Evolutionary conservation across 2,329 filamentous ascomycete genomes (phyloP).

Genomic region (Pseudomassariella vexata): DNA sequence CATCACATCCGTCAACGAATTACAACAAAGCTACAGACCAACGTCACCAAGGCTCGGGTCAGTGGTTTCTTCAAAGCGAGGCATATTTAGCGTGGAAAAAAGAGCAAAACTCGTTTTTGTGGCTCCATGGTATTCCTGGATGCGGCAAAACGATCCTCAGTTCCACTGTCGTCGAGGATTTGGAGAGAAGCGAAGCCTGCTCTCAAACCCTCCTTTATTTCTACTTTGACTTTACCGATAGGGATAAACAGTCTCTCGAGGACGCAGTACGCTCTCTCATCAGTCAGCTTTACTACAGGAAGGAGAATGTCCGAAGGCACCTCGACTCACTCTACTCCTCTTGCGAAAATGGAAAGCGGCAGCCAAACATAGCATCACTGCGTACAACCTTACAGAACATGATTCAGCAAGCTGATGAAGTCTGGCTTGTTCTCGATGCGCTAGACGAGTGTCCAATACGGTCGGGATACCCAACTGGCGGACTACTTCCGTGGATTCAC

Average conservation of each 20-base stretch:
- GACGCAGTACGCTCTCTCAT: constrained; percentile 30
- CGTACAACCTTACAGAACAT: constrained; percentile 13
- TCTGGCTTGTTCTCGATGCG: constrained; percentile 9
- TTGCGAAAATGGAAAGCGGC: constrained; percentile 14
- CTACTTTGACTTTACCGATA: constrained; percentile 33
- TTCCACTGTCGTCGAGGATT: constrained; percentile 27
- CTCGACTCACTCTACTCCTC: constrained; percentile 21
- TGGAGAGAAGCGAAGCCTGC: constrained; percentile 6
- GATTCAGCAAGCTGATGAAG: constrained; percentile 15
- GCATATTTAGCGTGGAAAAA: constrained; percentile 25
- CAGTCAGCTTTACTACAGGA: constrained; percentile 23
- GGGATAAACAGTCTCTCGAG: constrained; percentile 25
- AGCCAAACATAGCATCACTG: constrained; percentile 18
- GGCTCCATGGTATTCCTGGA: constrained; percentile 33
- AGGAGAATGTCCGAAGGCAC: constrained; percentile 7
- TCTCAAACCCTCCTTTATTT: constrained; percentile 19
- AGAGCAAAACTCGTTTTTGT: constrained; percentile 22
- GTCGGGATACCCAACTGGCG: background rate
- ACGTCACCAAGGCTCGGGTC: constrained; percentile 24
- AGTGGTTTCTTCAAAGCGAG: constrained; percentile 25
- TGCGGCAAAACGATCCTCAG: constrained; percentile 36
- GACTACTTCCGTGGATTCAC: background rate
- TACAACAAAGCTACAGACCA: constrained; percentile 21
- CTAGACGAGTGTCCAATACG: background rate
- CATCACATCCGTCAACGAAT: constrained; percentile 9